Conservation (phyloP, 345 rosid genomes). For the Eucalyptus erythrocorys region DNA sequence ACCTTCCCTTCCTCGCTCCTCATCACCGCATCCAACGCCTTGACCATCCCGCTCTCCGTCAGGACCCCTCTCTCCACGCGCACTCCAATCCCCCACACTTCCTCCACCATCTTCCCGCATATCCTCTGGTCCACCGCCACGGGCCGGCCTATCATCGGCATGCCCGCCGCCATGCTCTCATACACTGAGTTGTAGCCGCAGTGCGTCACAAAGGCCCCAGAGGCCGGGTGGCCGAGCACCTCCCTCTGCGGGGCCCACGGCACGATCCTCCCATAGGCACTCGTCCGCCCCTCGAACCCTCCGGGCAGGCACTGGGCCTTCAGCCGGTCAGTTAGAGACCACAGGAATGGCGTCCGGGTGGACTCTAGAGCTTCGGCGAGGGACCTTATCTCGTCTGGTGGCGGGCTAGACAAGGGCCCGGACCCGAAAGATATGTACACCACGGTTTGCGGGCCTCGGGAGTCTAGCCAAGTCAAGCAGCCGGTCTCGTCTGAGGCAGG, state of each 20-base stretch:
- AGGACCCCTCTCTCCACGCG: constrained; percentile 12
- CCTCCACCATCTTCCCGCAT: constrained; percentile 34
- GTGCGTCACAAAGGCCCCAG: constrained; percentile 34
- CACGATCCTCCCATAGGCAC: constrained; percentile 31
- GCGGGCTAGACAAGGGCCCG: not conserved
- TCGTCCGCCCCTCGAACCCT: constrained; percentile 20
- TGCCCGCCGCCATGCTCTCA: constrained; percentile 36
- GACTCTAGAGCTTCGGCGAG: constrained; percentile 41
- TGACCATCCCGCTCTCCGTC: constrained; percentile 10
- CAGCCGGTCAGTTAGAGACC: constrained; percentile 2
- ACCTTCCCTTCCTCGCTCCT: constrained; percentile 15
- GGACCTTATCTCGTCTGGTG: constrained; percentile 28
- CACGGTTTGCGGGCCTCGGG: constrained; percentile 12
- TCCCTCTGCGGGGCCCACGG: constrained; percentile 49
- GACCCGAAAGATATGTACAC: constrained; percentile 59
- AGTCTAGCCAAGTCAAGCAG: constrained; percentile 47
- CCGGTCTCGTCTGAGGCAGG: constrained; percentile 20
- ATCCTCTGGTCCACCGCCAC: constrained; percentile 40
- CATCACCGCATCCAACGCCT: constrained; percentile 23
- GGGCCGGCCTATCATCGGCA: constrained; percentile 55
- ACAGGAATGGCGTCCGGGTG: constrained; percentile 16
- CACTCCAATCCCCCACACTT: constrained; percentile 38
- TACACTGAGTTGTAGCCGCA: constrained; percentile 42
- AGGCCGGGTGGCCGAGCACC: constrained; percentile 29
- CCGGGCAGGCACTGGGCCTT: constrained; percentile 1